These are phyloP conservation scores for Fusarium sp. DNA, from an alignment of 2,329 filamentous ascomycete species.

Conservation along the genomic window DNA sequence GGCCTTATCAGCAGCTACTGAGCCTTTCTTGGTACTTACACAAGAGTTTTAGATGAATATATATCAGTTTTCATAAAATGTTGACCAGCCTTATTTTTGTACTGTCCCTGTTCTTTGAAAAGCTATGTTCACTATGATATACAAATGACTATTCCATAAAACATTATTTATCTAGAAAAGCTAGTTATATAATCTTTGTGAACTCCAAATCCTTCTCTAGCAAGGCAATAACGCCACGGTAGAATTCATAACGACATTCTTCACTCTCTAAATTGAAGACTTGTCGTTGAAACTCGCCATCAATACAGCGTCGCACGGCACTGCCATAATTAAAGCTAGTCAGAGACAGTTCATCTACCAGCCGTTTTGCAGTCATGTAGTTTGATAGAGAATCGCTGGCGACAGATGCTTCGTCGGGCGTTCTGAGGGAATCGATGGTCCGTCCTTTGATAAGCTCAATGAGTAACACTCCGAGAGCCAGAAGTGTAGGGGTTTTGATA, in stretches of 20 bases:
- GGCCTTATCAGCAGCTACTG: no score
- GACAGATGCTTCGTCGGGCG: background rate
- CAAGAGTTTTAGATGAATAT: no score
- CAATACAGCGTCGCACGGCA: background rate
- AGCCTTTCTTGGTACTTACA: no score
- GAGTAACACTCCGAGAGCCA: slow-evolving; percentile 3
- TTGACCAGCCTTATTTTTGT: no score
- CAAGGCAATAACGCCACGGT: slow-evolving; percentile 2
- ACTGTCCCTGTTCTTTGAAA: no score
- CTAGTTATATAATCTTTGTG: no score
- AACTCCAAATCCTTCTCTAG: background rate
- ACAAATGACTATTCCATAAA: no score
- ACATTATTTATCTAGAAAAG: no score
- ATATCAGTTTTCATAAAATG: no score
- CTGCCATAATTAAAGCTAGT: background rate
- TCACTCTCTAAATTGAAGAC: background rate
- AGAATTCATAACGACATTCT: slow-evolving; percentile 3
- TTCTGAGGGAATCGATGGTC: background rate
- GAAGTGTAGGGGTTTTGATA: background rate
- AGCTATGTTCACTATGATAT: no score
- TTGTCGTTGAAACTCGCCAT: background rate
- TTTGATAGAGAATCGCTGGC: background rate
- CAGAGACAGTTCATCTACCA: background rate
- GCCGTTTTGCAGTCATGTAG: background rate
- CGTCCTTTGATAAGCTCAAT: slow-evolving; percentile 8